These are phyloP conservation scores for Medicago arabica DNA, from an alignment of 306 rosid species.

Conservation along the genomic window DNA sequence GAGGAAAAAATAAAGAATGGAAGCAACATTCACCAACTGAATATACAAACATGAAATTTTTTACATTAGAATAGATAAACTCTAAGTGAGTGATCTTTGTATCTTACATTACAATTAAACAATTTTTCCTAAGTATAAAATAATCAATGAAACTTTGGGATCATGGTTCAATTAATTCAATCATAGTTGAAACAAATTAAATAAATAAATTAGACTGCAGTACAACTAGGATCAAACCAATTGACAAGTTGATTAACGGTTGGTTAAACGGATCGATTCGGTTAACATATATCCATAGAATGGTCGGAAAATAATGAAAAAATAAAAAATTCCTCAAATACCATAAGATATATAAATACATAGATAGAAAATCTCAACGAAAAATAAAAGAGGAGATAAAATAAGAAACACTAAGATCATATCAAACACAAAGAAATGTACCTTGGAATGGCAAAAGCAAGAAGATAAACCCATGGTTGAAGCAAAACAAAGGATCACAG, in stretches of 20 bases:
- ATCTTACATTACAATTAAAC: neutral
- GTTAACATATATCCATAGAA: neutral
- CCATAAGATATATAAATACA: conserved; percentile 12
- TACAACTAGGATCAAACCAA: neutral
- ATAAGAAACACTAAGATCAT: neutral
- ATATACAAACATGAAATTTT: neutral
- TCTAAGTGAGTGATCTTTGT: neutral
- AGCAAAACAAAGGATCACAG: conserved; percentile 37
- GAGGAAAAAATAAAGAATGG: conserved; percentile 49
- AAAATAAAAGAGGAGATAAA: neutral
- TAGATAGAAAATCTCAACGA: neutral
- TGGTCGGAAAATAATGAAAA: neutral
- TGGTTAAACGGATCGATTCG: neutral
- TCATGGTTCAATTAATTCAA: neutral
- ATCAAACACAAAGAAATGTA: conserved; percentile 38
- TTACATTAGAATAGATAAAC: neutral
- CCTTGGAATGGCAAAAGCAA: conserved; percentile 65
- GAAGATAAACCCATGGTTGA: conserved; percentile 64
- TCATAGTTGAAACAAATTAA: neutral
- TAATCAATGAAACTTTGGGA: neutral
- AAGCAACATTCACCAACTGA: conserved; percentile 10
- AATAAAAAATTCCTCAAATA: neutral
- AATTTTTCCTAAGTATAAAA: neutral
- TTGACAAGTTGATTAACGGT: neutral
- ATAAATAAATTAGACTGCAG: neutral